Percentiles rank a stretch among this genome's conserved stretches.
Evolutionary conservation across 768 basidiomycete genomes (phyloP).

Genomic region (Lactarius psammicola): DNA sequence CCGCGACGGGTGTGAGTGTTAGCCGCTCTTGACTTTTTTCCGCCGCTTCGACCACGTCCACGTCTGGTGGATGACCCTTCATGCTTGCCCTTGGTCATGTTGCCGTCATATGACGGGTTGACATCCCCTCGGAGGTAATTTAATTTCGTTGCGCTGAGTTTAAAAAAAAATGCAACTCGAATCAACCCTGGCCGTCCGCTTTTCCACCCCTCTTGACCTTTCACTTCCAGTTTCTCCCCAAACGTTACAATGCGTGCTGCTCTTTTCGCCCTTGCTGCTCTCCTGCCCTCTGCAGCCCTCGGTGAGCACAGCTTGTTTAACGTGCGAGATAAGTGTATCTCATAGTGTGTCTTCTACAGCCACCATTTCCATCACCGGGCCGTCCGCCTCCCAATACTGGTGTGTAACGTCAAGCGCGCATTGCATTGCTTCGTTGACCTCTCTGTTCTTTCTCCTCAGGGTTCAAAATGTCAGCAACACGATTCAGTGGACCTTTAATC

Average conservation of each 20-base stretch:
- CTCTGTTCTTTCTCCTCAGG: conserved; percentile 29
- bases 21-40: conserved; percentile 1
- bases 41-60: conserved; percentile 3
- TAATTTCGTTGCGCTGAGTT: conserved; percentile 15
- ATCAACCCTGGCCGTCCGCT: background rate
- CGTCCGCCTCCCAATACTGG: conserved; percentile 37
- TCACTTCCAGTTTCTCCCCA: conserved; percentile 11
- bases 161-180: conserved; percentile 6
- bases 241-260: conserved; percentile 34
- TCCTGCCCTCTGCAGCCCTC: conserved; percentile 32
- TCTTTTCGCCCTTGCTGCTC: conserved; percentile 32
- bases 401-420: conserved; percentile 18
- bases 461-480: conserved; percentile 38
- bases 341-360: conserved; percentile 25
- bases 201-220: background rate
- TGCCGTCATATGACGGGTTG: conserved; percentile 3
- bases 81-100: conserved; percentile 21
- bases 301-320: conserved; percentile 24
- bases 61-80: conserved; percentile 1
- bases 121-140: conserved; percentile 2
- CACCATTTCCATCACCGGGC: conserved; percentile 35
- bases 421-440: background rate
- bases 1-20: conserved; percentile 16
- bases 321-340: background rate
- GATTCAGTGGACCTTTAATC: conserved; percentile 37